phyloP scores from a whole-genome alignment of 768 basidiomycete species.

The Rhodosporidiobolus sp. region DNA sequence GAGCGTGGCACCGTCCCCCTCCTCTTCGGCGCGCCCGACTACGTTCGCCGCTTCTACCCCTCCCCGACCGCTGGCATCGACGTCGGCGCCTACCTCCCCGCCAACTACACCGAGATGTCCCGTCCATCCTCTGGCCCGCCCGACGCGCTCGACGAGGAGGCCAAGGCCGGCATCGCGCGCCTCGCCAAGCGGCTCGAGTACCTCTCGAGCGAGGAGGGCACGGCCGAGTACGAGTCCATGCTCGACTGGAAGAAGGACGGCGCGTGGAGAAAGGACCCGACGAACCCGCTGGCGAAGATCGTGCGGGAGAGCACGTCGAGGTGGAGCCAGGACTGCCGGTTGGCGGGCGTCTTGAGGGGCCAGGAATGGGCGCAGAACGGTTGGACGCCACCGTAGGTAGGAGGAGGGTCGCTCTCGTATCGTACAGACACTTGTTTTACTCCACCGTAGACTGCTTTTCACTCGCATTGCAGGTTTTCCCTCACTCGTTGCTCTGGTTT shows the following conservation, averaged over 20 bases:
- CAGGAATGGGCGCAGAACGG: conserved; percentile 8
- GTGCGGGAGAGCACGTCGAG: conserved; percentile 1
- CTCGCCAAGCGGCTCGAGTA: conserved; percentile 25
- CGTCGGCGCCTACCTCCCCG: conserved; percentile 29
- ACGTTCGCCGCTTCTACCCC: conserved; percentile 18
- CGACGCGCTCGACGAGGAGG: conserved; percentile 7
- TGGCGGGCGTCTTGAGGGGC: conserved; percentile 19
- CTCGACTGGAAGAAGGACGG: conserved; percentile 30
- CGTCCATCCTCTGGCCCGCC: neutral
- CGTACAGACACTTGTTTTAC: neutral
- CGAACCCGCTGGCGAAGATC: conserved; percentile 29
- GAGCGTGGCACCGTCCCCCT: conserved; percentile 36
- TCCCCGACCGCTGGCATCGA: conserved; percentile 30
- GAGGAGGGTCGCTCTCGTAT: too few species aligned
- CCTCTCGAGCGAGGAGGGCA: conserved; percentile 23
- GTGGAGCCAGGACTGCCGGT: conserved; percentile 22
- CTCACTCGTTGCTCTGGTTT: too few species aligned
- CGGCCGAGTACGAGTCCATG: conserved; percentile 32
- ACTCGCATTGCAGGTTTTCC: too few species aligned
- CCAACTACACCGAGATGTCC: neutral
- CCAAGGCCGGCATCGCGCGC: conserved; percentile 10
- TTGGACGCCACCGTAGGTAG: neutral
- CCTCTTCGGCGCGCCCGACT: conserved; percentile 26
- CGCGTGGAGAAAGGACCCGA: conserved; percentile 1
- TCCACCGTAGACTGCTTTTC: too few species aligned